These are phyloP conservation scores for Fraxinus excelsior DNA, from an alignment of 257 asterid genomes.

Conservation along the genomic window DNA sequence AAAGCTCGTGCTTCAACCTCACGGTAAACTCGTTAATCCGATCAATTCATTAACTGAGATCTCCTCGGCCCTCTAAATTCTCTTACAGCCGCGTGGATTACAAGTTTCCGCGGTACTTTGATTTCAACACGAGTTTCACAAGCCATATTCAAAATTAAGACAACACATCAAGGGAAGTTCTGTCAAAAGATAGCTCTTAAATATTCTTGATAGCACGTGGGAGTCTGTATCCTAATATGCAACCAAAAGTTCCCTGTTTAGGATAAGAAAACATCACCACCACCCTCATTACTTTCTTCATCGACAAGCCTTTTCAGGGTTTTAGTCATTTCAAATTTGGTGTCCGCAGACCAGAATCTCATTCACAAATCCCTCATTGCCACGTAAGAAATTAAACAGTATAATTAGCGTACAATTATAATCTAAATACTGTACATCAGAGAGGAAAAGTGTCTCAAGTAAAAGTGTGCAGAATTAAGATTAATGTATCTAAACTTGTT, in stretches of 20 bases:
- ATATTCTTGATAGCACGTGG: slow-evolving; percentile 3
- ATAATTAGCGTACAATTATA: not conserved
- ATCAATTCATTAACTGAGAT: not conserved
- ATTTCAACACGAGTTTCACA: not conserved
- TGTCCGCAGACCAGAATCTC: not conserved
- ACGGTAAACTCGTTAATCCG: not conserved
- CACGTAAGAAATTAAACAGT: not conserved
- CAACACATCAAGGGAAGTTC: not conserved
- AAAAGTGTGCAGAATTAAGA: not conserved
- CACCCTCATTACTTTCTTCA: not conserved
- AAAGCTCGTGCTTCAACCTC: not conserved
- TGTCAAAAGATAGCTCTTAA: not conserved
- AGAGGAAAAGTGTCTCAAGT: not conserved
- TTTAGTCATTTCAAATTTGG: slow-evolving; percentile 23
- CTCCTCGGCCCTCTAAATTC: not conserved
- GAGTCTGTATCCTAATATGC: slow-evolving; percentile 13
- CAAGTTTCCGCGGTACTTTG: not conserved
- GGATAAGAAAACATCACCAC: not conserved
- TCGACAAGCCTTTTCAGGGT: not conserved
- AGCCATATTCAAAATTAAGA: not conserved
- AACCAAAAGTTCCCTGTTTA: slow-evolving; percentile 2
- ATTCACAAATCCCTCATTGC: not conserved
- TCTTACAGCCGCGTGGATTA: no score
- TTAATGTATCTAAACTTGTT: not conserved
- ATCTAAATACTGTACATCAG: not conserved